Percentiles rank a stretch among this genome's conserved stretches.
Evolutionary conservation across 1,284 basidiomycete species (phyloP).

Genomic region (Chalciporus sp.): DNA sequence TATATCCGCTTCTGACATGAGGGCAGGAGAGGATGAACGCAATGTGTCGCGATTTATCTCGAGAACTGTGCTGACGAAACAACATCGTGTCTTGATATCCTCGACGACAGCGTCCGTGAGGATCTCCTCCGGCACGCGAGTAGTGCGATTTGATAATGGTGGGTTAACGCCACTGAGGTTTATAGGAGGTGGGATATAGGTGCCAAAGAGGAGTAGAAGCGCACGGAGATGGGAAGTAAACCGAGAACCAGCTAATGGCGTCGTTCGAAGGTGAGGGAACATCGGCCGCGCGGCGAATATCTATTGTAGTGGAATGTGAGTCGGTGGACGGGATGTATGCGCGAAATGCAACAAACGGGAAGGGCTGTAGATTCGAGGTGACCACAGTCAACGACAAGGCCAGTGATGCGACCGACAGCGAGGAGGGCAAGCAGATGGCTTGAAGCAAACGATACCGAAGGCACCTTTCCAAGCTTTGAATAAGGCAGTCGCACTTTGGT

Average conservation of each 20-base stretch:
- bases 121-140: conserved; percentile 71
- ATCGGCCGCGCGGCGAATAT: conserved; percentile 88
- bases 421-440: conserved; percentile 85
- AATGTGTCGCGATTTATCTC: conserved; percentile 40
- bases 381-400: conserved; percentile 91
- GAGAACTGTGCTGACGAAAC: conserved; percentile 71
- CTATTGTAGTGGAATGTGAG: conserved; percentile 42
- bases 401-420: conserved; percentile 86
- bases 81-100: conserved; percentile 81
- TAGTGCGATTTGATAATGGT: conserved; percentile 61
- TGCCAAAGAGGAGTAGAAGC: conserved; percentile 79
- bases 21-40: conserved; percentile 44
- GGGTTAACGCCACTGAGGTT: conserved; percentile 67
- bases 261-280: conserved; percentile 78
- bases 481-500: not conserved
- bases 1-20: conserved; percentile 52
- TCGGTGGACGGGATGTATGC: not conserved
- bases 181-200: conserved; percentile 76
- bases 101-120: conserved; percentile 77
- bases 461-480: conserved; percentile 56
- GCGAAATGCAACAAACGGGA: conserved; percentile 62
- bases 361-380: conserved; percentile 87
- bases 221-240: conserved; percentile 77
- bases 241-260: conserved; percentile 78
- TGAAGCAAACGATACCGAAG: conserved; percentile 90